phyloP scores from a whole-genome alignment of 176 grass and related monocot genomes.

The Hordeum marinum region DNA sequence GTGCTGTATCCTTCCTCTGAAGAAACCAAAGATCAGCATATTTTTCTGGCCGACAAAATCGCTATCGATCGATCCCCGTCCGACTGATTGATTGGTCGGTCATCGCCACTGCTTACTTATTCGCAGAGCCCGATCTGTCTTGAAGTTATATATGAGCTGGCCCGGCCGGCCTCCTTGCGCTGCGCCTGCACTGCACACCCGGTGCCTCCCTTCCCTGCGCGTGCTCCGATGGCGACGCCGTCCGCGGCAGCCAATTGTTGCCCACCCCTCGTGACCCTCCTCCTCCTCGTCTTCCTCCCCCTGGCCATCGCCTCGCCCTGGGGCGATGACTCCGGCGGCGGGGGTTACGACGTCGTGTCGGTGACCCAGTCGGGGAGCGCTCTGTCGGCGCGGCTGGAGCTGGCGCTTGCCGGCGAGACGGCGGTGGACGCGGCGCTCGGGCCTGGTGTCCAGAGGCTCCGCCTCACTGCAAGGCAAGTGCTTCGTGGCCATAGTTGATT shows the following conservation, averaged over 20 bases:
- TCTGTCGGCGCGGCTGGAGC: slow-evolving; percentile 45
- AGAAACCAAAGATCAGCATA: too few species aligned
- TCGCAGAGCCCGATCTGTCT: neutral
- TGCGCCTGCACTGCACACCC: neutral
- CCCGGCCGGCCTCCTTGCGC: neutral
- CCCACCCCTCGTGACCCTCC: neutral
- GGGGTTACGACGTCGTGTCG: slow-evolving; percentile 46
- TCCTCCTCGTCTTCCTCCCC: neutral
- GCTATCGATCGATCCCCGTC: neutral
- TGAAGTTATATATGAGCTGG: neutral
- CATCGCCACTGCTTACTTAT: neutral
- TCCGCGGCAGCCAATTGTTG: neutral
- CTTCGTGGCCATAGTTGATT: neutral
- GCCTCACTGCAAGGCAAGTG: slow-evolving; percentile 55
- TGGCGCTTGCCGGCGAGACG: slow-evolving; percentile 40
- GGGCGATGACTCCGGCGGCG: neutral
- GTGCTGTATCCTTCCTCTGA: too few species aligned
- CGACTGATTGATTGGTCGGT: neutral
- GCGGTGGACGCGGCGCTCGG: slow-evolving; percentile 10
- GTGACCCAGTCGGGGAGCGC: neutral
- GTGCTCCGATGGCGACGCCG: slow-evolving; percentile 9
- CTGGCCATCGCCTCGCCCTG: neutral
- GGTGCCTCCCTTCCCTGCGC: neutral
- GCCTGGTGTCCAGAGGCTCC: slow-evolving; percentile 39
- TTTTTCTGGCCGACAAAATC: neutral